Evolutionary conservation across 345 rosid genomes (phyloP).

Genomic region (Lagerstroemia speciosa): DNA sequence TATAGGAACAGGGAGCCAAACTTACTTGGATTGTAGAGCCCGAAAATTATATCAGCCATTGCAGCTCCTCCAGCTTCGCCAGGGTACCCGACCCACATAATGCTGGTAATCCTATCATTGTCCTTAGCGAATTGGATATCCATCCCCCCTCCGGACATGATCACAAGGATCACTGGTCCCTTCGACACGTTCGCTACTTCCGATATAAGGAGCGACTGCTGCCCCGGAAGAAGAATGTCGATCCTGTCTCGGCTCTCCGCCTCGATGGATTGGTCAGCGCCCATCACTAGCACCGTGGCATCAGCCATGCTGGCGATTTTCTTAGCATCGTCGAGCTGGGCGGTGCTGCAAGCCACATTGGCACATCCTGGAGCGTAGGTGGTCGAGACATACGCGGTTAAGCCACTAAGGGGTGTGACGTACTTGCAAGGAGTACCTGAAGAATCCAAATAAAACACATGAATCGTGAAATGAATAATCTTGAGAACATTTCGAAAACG

Average conservation of each 20-base stretch:
- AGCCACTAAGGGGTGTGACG: slow-evolving; percentile 73
- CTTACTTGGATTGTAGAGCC: slow-evolving; percentile 76
- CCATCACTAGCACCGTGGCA: slow-evolving; percentile 69
- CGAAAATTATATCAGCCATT: slow-evolving; percentile 74
- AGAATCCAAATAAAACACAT: not conserved
- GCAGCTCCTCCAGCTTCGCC: slow-evolving; percentile 96
- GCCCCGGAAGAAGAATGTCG: slow-evolving; percentile 63
- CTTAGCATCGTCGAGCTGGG: slow-evolving; percentile 50
- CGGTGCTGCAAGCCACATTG: slow-evolving; percentile 53
- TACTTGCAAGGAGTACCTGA: slow-evolving; percentile 82
- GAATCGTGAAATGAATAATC: not conserved
- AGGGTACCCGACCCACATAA: slow-evolving; percentile 91
- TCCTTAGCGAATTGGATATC: slow-evolving; percentile 68
- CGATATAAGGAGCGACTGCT: slow-evolving; percentile 51
- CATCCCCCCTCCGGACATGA: slow-evolving; percentile 93
- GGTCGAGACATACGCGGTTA: slow-evolving; percentile 46
- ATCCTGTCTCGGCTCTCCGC: slow-evolving; percentile 62
- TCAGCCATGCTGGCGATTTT: slow-evolving; percentile 52
- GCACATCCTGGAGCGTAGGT: slow-evolving; percentile 63
- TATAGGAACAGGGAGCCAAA: not conserved
- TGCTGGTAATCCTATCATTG: slow-evolving; percentile 50
- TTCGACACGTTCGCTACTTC: slow-evolving; percentile 60
- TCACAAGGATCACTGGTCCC: slow-evolving; percentile 82
- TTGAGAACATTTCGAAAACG: not conserved
- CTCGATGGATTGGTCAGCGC: slow-evolving; percentile 71